Percentiles rank a stretch among this genome's conserved stretches.
These are phyloP conservation scores for Colletotrichum camelliae DNA, from an alignment of 2,329 filamentous ascomycete species.

Conservation along the genomic window DNA sequence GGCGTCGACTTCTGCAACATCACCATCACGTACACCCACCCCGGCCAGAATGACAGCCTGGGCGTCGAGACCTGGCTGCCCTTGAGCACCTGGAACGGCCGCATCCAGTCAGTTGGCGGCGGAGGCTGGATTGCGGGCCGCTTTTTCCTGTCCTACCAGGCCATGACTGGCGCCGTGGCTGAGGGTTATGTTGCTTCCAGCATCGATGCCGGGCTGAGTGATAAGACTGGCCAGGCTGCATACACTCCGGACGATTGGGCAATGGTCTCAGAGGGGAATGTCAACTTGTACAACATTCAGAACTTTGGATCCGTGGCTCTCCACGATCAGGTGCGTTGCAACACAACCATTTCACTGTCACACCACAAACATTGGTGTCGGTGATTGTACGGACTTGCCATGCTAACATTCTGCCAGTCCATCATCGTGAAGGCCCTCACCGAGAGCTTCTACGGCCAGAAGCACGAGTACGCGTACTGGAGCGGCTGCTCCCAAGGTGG, in stretches of 20 bases:
- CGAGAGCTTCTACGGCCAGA: constrained; percentile 48
- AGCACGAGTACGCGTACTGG: constrained; percentile 46
- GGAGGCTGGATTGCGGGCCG: constrained; percentile 31
- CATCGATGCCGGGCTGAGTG: constrained; percentile 23
- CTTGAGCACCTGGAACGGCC: constrained; percentile 29
- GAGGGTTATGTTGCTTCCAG: constrained; percentile 25
- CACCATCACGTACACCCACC: background rate
- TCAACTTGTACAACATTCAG: constrained; percentile 25
- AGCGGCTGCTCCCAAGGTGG: constrained; percentile 58
- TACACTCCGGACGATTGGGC: background rate
- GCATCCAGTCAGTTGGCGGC: constrained; percentile 34
- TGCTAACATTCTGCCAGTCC: background rate
- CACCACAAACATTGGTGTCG: background rate
- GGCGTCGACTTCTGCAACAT: constrained; percentile 10
- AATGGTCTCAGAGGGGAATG: constrained; percentile 26
- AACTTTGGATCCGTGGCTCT: constrained; percentile 36
- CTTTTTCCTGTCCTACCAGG: constrained; percentile 5
- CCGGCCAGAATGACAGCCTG: constrained; percentile 25
- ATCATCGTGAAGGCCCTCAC: constrained; percentile 53
- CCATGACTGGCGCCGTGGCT: constrained; percentile 24
- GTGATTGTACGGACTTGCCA: no score
- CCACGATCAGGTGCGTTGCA: constrained; percentile 46
- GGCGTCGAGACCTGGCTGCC: constrained; percentile 30
- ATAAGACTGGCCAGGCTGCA: background rate
- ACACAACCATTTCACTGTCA: background rate